Evolutionary conservation across 176 grass and related monocot species (phyloP).

Genomic region (Carex scoparia): DNA sequence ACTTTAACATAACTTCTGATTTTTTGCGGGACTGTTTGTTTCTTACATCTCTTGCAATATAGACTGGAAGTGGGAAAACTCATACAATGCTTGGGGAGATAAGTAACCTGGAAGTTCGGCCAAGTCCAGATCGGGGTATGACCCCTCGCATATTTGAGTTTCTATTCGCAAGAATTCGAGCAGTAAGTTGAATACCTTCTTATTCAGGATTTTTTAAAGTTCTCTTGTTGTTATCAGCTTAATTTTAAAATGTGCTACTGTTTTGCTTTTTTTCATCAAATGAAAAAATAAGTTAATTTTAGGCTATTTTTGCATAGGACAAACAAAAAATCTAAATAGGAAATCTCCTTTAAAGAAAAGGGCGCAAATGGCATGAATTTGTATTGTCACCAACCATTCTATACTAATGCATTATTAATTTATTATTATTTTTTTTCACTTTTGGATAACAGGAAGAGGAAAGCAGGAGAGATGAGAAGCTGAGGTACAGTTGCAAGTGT

Average conservation of each 20-base stretch:
- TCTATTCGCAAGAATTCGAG: conserved; percentile 95
- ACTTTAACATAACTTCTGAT: not conserved
- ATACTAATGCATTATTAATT: not conserved
- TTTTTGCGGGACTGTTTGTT: conserved; percentile 8
- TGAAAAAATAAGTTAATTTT: not conserved
- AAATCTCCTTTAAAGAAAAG: not conserved
- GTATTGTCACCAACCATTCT: conserved; percentile 2
- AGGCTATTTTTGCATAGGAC: not conserved
- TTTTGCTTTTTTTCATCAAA: not conserved
- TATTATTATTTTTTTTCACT: not conserved
- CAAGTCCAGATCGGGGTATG: conserved; percentile 82
- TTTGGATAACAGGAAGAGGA: conserved; percentile 69
- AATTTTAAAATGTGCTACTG: not conserved
- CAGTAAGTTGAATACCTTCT: conserved; percentile 44
- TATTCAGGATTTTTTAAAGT: not conserved
- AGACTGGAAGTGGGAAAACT: conserved; percentile 98
- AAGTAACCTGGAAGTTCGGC: conserved; percentile 64
- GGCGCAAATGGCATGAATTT: not conserved
- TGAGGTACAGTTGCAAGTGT: conserved; percentile 96
- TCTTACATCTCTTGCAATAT: conserved; percentile 21
- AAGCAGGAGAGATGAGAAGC: conserved; percentile 91
- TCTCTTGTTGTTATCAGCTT: not conserved
- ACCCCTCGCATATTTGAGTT: conserved; percentile 97
- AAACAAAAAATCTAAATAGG: not conserved
- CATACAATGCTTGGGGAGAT: conserved; percentile 97